phyloP scores from a whole-genome alignment of 495 filamentous ascomycete species.

The Daldinia vernicosa region DNA sequence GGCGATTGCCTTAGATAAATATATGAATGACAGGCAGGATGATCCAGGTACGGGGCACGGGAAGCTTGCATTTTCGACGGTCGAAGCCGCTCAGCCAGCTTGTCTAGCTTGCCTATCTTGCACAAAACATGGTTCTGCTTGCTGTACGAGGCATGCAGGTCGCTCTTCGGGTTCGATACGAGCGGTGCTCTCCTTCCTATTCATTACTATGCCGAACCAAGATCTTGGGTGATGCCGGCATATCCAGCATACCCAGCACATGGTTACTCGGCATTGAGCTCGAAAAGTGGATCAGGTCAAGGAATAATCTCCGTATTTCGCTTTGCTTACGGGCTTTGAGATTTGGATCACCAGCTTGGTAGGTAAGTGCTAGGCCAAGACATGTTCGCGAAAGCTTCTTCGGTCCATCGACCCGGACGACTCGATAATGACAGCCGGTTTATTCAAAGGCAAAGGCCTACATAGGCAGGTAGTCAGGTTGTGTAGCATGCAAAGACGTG shows the following conservation, averaged over 20 bases:
- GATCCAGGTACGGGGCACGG: constrained; percentile 24
- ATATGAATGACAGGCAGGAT: constrained; percentile 11
- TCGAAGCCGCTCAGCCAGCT: constrained; percentile 6
- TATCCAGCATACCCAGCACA: constrained; percentile 13
- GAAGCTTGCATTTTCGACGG: constrained; percentile 19
- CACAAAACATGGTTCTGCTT: constrained; percentile 9
- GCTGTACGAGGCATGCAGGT: constrained; percentile 24
- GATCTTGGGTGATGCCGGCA: constrained; percentile 24
- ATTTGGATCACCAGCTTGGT: constrained; percentile 36
- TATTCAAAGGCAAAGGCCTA: constrained; percentile 1
- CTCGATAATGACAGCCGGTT: not conserved
- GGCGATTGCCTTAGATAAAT: constrained; percentile 35
- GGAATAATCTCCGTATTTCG: constrained; percentile 24
- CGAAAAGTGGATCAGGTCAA: constrained; percentile 9
- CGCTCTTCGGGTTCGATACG: constrained; percentile 26
- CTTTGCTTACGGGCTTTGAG: constrained; percentile 9
- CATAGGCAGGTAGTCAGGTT: not conserved
- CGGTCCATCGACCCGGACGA: not conserved
- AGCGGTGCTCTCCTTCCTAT: constrained; percentile 9
- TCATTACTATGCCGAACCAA: constrained; percentile 7
- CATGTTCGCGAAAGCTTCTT: not conserved
- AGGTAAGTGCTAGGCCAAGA: constrained; percentile 14
- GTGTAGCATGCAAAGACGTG: not conserved
- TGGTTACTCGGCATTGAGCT: constrained; percentile 19
- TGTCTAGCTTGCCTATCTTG: not conserved